Evolutionary conservation across 768 basidiomycete species (phyloP), one percentile per base, ranked within the genome.

Genomic region (Boletellus ananiceps): DNA sequence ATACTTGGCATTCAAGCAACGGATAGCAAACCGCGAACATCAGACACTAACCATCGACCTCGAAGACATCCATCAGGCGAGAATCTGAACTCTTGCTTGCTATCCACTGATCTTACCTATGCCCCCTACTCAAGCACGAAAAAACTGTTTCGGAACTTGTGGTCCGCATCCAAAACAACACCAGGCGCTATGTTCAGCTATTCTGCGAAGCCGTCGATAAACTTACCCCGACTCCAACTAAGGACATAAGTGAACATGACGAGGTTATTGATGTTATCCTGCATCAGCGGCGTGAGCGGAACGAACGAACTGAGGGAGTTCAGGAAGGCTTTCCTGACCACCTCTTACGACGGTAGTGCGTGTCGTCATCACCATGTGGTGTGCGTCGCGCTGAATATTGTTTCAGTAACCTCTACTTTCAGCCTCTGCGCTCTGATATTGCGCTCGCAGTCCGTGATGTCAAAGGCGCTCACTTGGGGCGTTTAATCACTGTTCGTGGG

Each of bases 241-340:
- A 84, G 63, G 93, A 96, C 58, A 88, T 97, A 52, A 86, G 83
- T 49, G 84, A 91, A 54, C 81, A 92, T 35, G 88, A 92, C 54
- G 96, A 99, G 67, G 94, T 97, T 42, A 88, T 97, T 35, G 96
- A 99, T 68, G 84, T 98, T 5, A 96, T 99, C 50, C 78, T 98
- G 54, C 92, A 93, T 65, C 96, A 98, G 62, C 78, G 96, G 46
- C 77, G 85, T 46, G 89, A 96, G 66, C 79, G 91, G 50, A 97
- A 97, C 60, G 82, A 86, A 47, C 82, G 87, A 65, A 74, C 83
- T 34, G 88, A 89, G 47, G 84, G 81, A 18, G 68, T 68, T n/a
- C 80, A 84, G 54, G 80, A 83, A 16, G 81, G 82, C 29, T 98
- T 98, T 68, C 96, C 96, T 0, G 82, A 88, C 42, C 92, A 95